Evolutionary conservation across 2,329 filamentous ascomycete genomes (phyloP).

Genomic region (Penicillium sp.): DNA sequence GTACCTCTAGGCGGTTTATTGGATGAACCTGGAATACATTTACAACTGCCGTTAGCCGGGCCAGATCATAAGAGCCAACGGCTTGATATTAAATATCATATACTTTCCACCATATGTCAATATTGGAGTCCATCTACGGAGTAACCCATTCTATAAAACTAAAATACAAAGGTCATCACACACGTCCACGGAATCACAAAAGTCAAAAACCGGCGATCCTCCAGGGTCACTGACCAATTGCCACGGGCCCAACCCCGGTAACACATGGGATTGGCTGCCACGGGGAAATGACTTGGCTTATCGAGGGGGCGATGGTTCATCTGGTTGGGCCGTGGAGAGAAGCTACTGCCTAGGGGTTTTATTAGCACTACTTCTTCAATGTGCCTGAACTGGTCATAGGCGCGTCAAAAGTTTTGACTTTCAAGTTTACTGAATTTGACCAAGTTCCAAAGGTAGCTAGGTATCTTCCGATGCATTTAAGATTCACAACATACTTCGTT

Average conservation of each 20-base stretch:
- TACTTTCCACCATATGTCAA: not conserved
- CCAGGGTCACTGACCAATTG: slow-evolving; percentile 15
- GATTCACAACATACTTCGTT: not conserved
- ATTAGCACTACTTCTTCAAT: slow-evolving; percentile 1
- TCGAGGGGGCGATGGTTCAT: slow-evolving; percentile 13
- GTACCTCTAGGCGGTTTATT: not conserved
- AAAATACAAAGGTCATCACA: not conserved
- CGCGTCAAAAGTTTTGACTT: slow-evolving; percentile 14
- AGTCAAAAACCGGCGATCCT: slow-evolving; percentile 21
- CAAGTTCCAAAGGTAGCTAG: not conserved
- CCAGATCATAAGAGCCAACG: not conserved
- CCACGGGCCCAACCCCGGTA: slow-evolving; percentile 4
- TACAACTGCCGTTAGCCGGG: not conserved
- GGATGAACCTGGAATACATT: not conserved
- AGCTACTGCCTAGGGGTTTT: slow-evolving; percentile 7
- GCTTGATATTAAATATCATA: not conserved
- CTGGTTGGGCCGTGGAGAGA: slow-evolving; percentile 23
- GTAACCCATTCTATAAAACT: not conserved
- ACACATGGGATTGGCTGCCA: slow-evolving; percentile 15
- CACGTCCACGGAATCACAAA: not conserved
- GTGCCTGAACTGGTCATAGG: slow-evolving; percentile 19
- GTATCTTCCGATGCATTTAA: not conserved
- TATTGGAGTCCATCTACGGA: not conserved
- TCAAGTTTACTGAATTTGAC: not conserved
- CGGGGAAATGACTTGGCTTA: slow-evolving; percentile 18